Evolutionary conservation across 2,329 filamentous ascomycete genomes (phyloP).

Genomic region (Periconia macrospinosa): DNA sequence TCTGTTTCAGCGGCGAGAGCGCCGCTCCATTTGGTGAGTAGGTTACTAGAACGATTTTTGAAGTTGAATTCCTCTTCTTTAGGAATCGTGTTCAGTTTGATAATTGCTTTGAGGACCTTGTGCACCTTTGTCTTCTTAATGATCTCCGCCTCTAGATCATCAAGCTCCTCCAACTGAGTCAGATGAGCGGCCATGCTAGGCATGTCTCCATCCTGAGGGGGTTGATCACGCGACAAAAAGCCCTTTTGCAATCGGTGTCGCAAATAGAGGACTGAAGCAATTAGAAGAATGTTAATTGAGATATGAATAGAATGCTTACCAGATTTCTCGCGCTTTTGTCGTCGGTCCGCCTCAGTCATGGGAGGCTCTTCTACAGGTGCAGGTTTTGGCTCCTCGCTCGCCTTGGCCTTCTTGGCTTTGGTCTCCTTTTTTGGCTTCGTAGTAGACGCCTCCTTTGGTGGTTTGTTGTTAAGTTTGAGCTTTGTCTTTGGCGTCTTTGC

Average conservation of each 20-base stretch:
- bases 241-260: conserved; percentile 95
- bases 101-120: conserved; percentile 93
- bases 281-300: conserved; percentile 3
- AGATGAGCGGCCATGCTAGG: conserved; percentile 75
- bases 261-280: conserved; percentile 75
- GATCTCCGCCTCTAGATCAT: conserved; percentile 83
- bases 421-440: conserved; percentile 63
- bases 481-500: conserved; percentile 56
- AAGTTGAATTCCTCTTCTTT: conserved; percentile 88
- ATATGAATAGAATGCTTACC: conserved; percentile 36
- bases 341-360: conserved; percentile 57
- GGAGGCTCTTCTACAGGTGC: conserved; percentile 55
- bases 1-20: conserved; percentile 56
- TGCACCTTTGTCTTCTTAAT: conserved; percentile 95
- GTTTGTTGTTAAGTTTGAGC: conserved; percentile 50
- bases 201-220: conserved; percentile 87
- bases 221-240: conserved; percentile 80
- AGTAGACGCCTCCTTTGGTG: conserved; percentile 39
- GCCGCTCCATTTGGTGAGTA: conserved; percentile 89
- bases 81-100: conserved; percentile 78
- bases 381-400: conserved; percentile 57
- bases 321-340: conserved; percentile 62
- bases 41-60: conserved; percentile 75
- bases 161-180: conserved; percentile 76
- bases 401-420: conserved; percentile 57